Percentiles rank a stretch among this genome's conserved stretches.
Evolutionary conservation across 345 rosid genomes (phyloP).

Genomic region (Eucalyptus tenuipes): DNA sequence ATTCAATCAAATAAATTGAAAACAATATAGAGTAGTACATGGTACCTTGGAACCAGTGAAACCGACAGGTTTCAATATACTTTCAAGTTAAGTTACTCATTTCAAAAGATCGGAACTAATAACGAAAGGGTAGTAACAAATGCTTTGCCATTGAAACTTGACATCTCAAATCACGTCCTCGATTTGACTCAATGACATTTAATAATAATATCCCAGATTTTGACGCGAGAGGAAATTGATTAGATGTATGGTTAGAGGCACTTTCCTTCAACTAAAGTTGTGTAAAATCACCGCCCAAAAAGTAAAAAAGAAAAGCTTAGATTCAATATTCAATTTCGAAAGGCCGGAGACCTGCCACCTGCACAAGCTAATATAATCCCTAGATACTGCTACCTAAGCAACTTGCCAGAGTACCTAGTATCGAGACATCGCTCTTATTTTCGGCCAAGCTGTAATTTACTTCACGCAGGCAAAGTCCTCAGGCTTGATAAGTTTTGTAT

Average conservation of each 20-base stretch:
- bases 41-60: neutral
- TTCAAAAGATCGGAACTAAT: neutral
- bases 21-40: fast-evolving
- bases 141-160: neutral
- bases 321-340: neutral
- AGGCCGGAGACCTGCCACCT: neutral
- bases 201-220: neutral
- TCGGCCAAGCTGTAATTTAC: neutral
- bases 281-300: neutral
- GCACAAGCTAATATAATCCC: neutral
- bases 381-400: neutral
- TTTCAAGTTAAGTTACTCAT: neutral
- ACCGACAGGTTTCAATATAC: neutral
- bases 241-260: neutral
- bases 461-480: neutral
- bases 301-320: neutral
- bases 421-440: neutral
- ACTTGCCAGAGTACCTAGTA: fast-evolving
- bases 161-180: neutral
- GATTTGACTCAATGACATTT: neutral
- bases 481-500: neutral
- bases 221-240: neutral
- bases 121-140: neutral
- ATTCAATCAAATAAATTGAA: neutral
- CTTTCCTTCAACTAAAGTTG: neutral